Conservation (phyloP, 495 filamentous ascomycete genomes). For the Neurospora sp. region DNA sequence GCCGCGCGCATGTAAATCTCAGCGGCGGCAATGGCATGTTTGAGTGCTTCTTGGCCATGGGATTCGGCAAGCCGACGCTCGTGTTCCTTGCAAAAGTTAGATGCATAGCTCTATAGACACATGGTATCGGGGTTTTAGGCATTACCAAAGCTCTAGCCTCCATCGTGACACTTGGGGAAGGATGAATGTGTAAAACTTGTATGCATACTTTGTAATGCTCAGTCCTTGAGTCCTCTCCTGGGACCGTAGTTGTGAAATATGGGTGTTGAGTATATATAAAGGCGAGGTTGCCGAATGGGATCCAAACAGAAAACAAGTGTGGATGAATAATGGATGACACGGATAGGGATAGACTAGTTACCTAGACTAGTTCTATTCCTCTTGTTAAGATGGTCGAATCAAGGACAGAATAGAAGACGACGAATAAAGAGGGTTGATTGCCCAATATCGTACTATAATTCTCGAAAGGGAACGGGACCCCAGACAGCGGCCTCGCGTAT, state of each 20-base stretch:
- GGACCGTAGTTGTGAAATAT: not conserved
- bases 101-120: constrained; percentile 16
- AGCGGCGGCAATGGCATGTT: constrained; percentile 60
- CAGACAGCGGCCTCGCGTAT: not conserved
- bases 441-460: not conserved
- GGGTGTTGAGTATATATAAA: not conserved
- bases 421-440: not conserved
- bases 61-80: constrained; percentile 46
- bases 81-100: constrained; percentile 40
- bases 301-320: not conserved
- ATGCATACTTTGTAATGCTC: constrained; percentile 2
- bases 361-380: not conserved
- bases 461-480: not conserved
- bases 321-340: not conserved
- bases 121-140: not conserved
- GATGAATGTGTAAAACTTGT: not conserved
- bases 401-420: not conserved
- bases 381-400: not conserved
- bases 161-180: constrained; percentile 9
- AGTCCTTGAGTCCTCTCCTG: not conserved
- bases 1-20: constrained; percentile 72
- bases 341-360: not conserved
- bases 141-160: constrained; percentile 17
- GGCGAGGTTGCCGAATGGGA: not conserved
- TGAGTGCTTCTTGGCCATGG: constrained; percentile 55